Conservation (phyloP, 23 red algal species). For the Cyanidiococcus yangmingshanensis region DNA sequence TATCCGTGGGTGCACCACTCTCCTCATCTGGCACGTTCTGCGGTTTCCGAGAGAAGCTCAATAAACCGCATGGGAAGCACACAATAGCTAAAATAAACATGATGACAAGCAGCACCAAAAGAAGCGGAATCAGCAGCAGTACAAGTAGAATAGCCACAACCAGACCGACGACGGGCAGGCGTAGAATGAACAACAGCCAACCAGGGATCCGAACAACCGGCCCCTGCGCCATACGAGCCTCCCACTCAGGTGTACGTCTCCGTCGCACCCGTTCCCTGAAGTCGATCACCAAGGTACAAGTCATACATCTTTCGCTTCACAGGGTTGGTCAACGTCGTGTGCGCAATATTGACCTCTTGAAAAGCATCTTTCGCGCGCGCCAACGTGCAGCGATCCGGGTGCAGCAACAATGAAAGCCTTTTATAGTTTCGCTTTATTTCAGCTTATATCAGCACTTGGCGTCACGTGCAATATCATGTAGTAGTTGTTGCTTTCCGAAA, state of each 20-base stretch:
- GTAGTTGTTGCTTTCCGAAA: constrained; percentile 26
- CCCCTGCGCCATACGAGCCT: constrained; percentile 41
- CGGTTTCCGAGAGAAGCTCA: background rate
- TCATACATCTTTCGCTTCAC: constrained; percentile 90
- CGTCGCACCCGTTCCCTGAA: constrained; percentile 36
- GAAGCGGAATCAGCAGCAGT: constrained; percentile 52
- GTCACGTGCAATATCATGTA: constrained; percentile 79
- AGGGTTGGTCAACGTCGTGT: constrained; percentile 74
- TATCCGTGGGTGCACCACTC: no score
- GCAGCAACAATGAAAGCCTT: constrained; percentile 68
- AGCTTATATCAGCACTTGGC: constrained; percentile 31
- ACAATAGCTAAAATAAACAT: constrained; percentile 36
- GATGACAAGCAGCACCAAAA: constrained; percentile 49
- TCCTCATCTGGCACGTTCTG: no score
- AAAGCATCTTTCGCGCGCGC: constrained; percentile 71
- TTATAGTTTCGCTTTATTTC: constrained; percentile 95
- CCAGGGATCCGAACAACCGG: constrained; percentile 54
- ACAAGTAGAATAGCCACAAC: constrained; percentile 41
- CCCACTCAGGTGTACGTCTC: constrained; percentile 94
- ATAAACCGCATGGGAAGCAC: constrained; percentile 37
- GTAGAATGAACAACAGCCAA: constrained; percentile 60
- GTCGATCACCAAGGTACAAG: constrained; percentile 64
- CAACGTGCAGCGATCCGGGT: constrained; percentile 83
- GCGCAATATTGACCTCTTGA: constrained; percentile 67
- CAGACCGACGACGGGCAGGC: constrained; percentile 48